Base-by-base conservation (phyloP, 2,329 filamentous ascomycete genomes). In the Graphilbum sp. region DNA sequence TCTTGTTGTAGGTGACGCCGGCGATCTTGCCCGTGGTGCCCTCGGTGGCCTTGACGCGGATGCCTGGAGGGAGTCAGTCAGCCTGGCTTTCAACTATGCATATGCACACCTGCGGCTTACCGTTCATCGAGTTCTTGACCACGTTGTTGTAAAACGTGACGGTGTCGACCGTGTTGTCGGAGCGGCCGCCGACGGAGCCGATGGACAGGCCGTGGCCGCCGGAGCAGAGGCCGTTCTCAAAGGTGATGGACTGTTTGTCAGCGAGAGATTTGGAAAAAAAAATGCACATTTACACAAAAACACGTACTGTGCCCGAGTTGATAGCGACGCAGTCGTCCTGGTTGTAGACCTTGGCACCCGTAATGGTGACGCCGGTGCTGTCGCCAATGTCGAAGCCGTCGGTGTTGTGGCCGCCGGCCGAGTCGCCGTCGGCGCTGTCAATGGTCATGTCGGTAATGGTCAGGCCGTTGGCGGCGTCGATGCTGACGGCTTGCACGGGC, bases 271-370 rank as follows among this genome's bases (percentile, higher is more conserved):
- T n/a, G n/a, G n/a, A n/a, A n/a, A n/a, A n/a, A n/a, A n/a, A n/a
- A n/a, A n/a, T n/a, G n/a, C n/a, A n/a, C n/a, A n/a, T n/a, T n/a
- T n/a, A n/a, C n/a, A n/a, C n/a, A n/a, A n/a, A n/a, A n/a, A n/a
- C n/a, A 16, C 25, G 3, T 27, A 32, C 35, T 4, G 21, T 37
- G 5, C 45, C 45, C 18, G 43, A 46, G 38, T 62, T 75, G 43
- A 70, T 50, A 20, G 71, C 69, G 8, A 75, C 57, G 46, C 71
- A 75, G 49, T 75, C 71, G 41, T 75, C 71, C 54, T 75, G 71
- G 58, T 75, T 75, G 50, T 69, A 62, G 39, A 75, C 60, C 25
- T 57, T 60, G 31, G 67, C 66, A 29, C 63, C 63, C 16, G 57
- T 58, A 43, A 75, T 73, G 41, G 57, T 61, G 19, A 75, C 58